Evolutionary conservation across 352 stramenopile genomes (phyloP), one percentile per base, ranked within the genome.

Genomic region (Phytophthora parvispora): DNA sequence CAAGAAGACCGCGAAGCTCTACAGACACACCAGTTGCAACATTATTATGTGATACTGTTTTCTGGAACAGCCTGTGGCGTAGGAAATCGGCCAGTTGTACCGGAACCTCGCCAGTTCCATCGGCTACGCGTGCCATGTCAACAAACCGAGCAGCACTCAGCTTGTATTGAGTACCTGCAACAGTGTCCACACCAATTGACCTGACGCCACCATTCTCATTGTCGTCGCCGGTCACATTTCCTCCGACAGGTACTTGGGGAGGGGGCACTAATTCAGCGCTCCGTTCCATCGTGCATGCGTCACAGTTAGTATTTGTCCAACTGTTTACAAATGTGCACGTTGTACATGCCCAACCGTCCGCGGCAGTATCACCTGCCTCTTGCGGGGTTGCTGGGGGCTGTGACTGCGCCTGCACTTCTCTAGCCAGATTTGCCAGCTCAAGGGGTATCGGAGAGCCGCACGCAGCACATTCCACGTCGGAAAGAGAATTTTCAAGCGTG

Each of bases 261-360:
- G 69, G 57, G 2, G 80, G 59, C 2, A 78, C 62, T 38, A 90
- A 58, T 58, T 80, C 77, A n/a, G 77, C 58, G 45, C 69, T 75
- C 3, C 84, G 83, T 49, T 89, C 83, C 60, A 68, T 87, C 40
- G 69, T 79, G 60, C 87, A 95, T 25, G 86, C 75, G 16, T 57
- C 62, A 49, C 87, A 95, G 22, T 75, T 78, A 4, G 60, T 54
- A 12, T 80, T 64, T 27, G 45, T 28, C 87, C 87, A 95, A 13
- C 53, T 68, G 52, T 95, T 95, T 10, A 91, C 51, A 22, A 93
- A 85, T 1, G 87, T 95, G 42, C 87, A 95, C 13, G 86, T 76
- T 13, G 68, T 31, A 38, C 87, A 95, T 7, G 78, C 22, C 87
- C 87, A 95, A 15, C 87, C 84, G 31, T 22, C 57, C 7, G 48